Conservation (phyloP, 495 filamentous ascomycete genomes). For the Penicillium atrosanguineum region DNA sequence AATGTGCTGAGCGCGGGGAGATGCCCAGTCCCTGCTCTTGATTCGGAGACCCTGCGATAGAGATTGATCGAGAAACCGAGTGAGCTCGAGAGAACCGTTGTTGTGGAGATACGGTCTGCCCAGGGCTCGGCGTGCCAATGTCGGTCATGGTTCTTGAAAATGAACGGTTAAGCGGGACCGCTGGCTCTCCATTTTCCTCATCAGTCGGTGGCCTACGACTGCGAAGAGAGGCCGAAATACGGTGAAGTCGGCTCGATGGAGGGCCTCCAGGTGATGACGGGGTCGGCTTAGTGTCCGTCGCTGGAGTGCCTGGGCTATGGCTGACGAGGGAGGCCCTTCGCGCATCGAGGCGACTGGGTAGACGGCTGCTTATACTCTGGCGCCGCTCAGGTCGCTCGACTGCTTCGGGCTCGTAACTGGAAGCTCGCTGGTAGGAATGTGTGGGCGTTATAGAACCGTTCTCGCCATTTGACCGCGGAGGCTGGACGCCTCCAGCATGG, state of each 20-base stretch:
- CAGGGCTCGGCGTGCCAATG: constrained; percentile 28
- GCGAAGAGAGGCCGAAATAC: constrained; percentile 39
- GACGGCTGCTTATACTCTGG: constrained; percentile 56
- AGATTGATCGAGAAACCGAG: constrained; percentile 29
- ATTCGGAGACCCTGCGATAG: constrained; percentile 20
- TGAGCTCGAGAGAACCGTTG: constrained; percentile 46
- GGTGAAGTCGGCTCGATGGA: constrained; percentile 36
- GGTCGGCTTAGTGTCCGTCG: constrained; percentile 22
- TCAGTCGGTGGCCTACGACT: constrained; percentile 32
- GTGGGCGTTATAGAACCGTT: constrained; percentile 30
- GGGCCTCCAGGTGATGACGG: constrained; percentile 30
- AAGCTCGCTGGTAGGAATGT: constrained; percentile 34
- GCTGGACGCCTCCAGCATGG: constrained; percentile 21
- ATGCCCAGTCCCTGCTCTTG: constrained; percentile 24
- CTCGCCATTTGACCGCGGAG: constrained; percentile 29
- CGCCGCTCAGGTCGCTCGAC: constrained; percentile 24
- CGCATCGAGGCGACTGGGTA: constrained; percentile 69
- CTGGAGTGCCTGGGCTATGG: constrained; percentile 23
- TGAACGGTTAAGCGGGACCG: constrained; percentile 28
- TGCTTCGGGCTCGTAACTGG: constrained; percentile 44
- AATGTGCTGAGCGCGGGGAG: constrained; percentile 23
- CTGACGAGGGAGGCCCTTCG: constrained; percentile 62
- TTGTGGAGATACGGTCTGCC: constrained; percentile 28
- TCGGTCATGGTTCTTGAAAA: constrained; percentile 43
- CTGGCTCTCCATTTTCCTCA: constrained; percentile 28